phyloP scores from a whole-genome alignment of 768 basidiomycete species.

The Galerina marginata region DNA sequence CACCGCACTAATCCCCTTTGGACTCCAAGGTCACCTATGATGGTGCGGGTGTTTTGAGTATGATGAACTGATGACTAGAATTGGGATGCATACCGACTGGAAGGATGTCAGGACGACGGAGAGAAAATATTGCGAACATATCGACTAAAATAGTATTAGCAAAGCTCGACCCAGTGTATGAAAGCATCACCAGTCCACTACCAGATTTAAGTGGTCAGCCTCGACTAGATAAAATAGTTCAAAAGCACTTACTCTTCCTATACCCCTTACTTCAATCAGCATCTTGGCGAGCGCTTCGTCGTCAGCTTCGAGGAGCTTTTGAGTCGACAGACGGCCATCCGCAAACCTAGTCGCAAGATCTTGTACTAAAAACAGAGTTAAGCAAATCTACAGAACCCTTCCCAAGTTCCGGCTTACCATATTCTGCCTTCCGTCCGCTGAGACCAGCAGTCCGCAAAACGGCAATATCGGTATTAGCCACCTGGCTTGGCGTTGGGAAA shows the following conservation, averaged over 20 bases:
- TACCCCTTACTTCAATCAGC: slow-evolving; percentile 79
- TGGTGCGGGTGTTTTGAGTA: background rate
- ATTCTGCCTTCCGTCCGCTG: slow-evolving; percentile 88
- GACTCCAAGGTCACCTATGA: slow-evolving; percentile 80
- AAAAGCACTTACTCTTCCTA: slow-evolving; percentile 63
- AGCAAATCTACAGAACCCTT: background rate
- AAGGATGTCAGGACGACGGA: slow-evolving; percentile 83
- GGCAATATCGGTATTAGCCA: slow-evolving; percentile 62
- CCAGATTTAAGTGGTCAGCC: background rate
- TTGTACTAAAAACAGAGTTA: slow-evolving; percentile 52
- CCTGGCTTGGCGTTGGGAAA: slow-evolving; percentile 77
- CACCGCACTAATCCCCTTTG: slow-evolving; percentile 76
- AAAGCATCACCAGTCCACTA: slow-evolving; percentile 64
- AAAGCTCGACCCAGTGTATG: background rate
- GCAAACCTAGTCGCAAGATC: slow-evolving; percentile 82
- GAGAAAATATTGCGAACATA: slow-evolving; percentile 92
- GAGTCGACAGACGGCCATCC: slow-evolving; percentile 78
- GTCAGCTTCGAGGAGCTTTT: slow-evolving; percentile 68
- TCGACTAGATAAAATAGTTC: background rate
- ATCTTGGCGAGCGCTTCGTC: slow-evolving; percentile 81
- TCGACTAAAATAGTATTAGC: slow-evolving; percentile 55
- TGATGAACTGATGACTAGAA: background rate
- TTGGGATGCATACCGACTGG: slow-evolving; percentile 36
- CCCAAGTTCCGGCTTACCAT: slow-evolving; percentile 53
- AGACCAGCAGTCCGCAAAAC: slow-evolving; percentile 76